Conservation (phyloP, 176 grass and related monocot species). For the Hyparrhenia diplandra region DNA sequence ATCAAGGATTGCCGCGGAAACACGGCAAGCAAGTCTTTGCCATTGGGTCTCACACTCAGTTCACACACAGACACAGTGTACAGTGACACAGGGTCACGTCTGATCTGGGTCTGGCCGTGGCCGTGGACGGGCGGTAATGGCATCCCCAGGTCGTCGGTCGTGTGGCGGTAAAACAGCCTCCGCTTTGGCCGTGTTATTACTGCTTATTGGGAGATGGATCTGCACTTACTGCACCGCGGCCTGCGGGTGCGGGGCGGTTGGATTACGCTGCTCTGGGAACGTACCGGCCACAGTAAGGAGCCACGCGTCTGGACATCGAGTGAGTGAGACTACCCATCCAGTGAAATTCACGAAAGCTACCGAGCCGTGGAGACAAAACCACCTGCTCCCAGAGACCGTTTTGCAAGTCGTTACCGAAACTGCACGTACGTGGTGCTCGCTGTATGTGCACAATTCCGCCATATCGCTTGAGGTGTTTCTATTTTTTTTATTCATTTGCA, state of each 20-base stretch:
- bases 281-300: background rate
- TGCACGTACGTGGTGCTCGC: too few species aligned
- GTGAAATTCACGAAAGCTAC: too few species aligned
- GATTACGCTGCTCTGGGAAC: background rate
- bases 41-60: too few species aligned
- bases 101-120: background rate
- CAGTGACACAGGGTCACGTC: background rate
- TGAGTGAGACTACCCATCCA: background rate
- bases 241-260: background rate
- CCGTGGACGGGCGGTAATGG: background rate
- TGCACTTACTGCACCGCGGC: too few species aligned
- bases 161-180: background rate
- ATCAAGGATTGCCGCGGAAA: background rate
- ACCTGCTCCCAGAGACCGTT: too few species aligned
- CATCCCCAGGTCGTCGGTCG: background rate
- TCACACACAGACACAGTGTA: background rate
- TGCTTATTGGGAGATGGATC: background rate
- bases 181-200: background rate
- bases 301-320: background rate
- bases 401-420: too few species aligned
- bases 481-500: too few species aligned
- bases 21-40: background rate
- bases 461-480: too few species aligned
- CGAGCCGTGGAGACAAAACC: too few species aligned
- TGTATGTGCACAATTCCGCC: background rate